Evolutionary conservation across 2,329 filamentous ascomycete species (phyloP).

Genomic region (Aspergillus sp.): DNA sequence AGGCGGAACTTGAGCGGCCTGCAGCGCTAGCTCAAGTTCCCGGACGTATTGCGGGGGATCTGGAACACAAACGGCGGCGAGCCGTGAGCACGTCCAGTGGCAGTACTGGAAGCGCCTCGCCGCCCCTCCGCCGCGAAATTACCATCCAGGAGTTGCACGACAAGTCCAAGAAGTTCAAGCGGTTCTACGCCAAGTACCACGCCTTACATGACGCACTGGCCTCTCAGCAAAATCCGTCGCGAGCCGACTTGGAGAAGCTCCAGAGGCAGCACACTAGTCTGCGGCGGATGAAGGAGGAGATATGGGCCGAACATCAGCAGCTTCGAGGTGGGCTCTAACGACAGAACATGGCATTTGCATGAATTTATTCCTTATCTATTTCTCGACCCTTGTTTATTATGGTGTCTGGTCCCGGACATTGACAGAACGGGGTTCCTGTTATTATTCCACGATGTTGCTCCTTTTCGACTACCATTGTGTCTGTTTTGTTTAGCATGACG

Average conservation of each 20-base stretch:
- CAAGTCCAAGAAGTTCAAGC: constrained; percentile 55
- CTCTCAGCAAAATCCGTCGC: constrained; percentile 45
- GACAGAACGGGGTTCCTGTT: constrained; percentile 16
- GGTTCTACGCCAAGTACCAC: constrained; percentile 60
- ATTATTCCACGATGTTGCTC: constrained; percentile 6
- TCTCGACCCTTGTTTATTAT: constrained; percentile 7
- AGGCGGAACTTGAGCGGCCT: constrained; percentile 39
- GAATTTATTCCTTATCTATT: constrained; percentile 6
- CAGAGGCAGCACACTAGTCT: constrained; percentile 57
- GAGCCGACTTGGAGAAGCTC: constrained; percentile 55
- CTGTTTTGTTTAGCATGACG: constrained; percentile 19
- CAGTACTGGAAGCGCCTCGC: constrained; percentile 46
- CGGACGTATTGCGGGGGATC: constrained; percentile 38
- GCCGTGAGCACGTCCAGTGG: constrained; percentile 43
- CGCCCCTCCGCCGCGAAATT: constrained; percentile 40
- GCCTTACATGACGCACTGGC: constrained; percentile 54
- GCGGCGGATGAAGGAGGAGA: constrained; percentile 61
- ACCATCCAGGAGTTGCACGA: constrained; percentile 42
- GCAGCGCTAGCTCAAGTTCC: constrained; percentile 21
- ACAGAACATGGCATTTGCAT: constrained; percentile 12
- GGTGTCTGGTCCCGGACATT: constrained; percentile 5
- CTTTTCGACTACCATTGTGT: constrained; percentile 9
- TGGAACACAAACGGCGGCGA: constrained; percentile 46
- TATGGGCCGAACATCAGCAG: constrained; percentile 49
- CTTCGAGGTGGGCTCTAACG: constrained; percentile 31